phyloP scores from a whole-genome alignment of 768 basidiomycete genomes.

The Rhodocollybia butyracea region DNA sequence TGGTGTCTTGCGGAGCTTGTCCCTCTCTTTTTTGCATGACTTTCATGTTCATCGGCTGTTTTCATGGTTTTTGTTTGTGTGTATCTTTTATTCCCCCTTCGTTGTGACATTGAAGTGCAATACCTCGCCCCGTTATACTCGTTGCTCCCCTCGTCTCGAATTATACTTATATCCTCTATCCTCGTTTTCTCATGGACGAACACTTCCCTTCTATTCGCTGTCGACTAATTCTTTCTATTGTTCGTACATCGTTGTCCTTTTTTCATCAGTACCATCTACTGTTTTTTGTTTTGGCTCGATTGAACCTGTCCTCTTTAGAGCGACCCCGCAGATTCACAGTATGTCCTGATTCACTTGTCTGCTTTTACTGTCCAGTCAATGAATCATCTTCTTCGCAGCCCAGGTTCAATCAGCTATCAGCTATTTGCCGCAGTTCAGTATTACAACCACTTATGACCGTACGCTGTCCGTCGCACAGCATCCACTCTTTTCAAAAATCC shows the following conservation, averaged over 20 bases:
- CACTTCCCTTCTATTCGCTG: neutral
- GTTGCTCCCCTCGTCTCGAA: neutral
- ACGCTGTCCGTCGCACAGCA: conserved; percentile 12
- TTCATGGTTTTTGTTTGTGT: conserved; percentile 20
- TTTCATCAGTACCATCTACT: conserved; percentile 3
- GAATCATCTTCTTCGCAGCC: neutral
- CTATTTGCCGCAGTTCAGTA: neutral
- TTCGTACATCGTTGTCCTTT: neutral
- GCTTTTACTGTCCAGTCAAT: conserved; percentile 1
- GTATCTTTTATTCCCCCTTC: conserved; percentile 15
- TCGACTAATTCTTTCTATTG: neutral
- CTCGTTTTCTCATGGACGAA: conserved; percentile 6
- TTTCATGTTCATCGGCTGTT: conserved; percentile 11
- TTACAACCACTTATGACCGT: neutral
- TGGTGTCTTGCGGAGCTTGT: neutral
- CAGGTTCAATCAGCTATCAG: neutral
- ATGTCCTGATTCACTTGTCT: neutral
- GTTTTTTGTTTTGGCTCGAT: neutral
- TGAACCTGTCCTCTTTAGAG: neutral
- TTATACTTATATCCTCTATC: conserved; percentile 4
- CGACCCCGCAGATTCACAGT: conserved; percentile 2
- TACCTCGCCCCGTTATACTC: neutral
- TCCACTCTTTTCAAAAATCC: conserved; percentile 5
- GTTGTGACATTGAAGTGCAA: neutral
- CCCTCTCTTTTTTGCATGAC: neutral